phyloP scores from a whole-genome alignment of 371 early-diverging fungal species.

The Mortierella sp. region DNA sequence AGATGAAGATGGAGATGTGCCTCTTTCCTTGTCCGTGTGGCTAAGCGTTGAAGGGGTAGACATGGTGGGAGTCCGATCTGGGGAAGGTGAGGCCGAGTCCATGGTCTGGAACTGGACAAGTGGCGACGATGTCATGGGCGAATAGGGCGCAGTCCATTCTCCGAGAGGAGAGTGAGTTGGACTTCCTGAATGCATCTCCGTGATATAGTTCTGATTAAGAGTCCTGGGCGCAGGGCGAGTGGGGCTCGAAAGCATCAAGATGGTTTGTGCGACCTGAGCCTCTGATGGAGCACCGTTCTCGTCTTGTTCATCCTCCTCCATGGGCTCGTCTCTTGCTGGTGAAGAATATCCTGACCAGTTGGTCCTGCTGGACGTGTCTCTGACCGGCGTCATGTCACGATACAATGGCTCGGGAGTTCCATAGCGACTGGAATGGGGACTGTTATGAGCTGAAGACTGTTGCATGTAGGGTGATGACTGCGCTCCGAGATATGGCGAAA shows the following conservation, averaged over 20 bases:
- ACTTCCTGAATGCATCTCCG: constrained; percentile 39
- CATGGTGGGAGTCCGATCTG: constrained; percentile 19
- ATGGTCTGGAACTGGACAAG: constrained; percentile 36
- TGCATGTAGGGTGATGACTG: constrained; percentile 9
- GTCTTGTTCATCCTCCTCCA: constrained; percentile 27
- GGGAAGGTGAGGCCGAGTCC: constrained; percentile 26
- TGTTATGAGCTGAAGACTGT: constrained; percentile 4
- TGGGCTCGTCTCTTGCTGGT: constrained; percentile 17
- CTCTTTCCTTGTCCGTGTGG: constrained; percentile 20
- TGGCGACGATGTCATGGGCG: constrained; percentile 38
- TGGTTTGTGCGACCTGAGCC: constrained; percentile 41
- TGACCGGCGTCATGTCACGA: constrained; percentile 26
- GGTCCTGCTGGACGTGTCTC: constrained; percentile 3
- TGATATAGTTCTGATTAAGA: constrained; percentile 33
- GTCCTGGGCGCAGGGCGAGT: constrained; percentile 43
- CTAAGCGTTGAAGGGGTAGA: not conserved
- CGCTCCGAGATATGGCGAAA: constrained; percentile 27
- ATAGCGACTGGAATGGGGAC: constrained; percentile 14
- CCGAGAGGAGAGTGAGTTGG: constrained; percentile 32
- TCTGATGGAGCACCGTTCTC: constrained; percentile 31
- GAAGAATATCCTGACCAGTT: constrained; percentile 28
- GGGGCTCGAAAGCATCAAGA: constrained; percentile 53
- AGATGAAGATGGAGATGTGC: not conserved
- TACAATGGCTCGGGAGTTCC: constrained; percentile 33
- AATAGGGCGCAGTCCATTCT: constrained; percentile 43